These are phyloP conservation scores for Penicillium sp. DNA, from an alignment of 2,329 filamentous ascomycete species.

Conservation along the genomic window DNA sequence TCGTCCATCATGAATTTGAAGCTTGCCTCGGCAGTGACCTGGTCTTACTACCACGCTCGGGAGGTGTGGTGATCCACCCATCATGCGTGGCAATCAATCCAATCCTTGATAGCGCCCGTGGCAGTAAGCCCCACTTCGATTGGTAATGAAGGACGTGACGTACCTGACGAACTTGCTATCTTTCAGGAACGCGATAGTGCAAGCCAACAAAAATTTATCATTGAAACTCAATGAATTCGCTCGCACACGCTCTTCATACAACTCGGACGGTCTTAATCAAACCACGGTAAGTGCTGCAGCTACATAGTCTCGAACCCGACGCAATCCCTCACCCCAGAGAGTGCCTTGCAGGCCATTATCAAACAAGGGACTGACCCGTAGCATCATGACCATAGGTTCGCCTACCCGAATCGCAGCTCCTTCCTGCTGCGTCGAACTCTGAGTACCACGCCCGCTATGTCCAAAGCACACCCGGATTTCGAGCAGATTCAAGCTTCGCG, in stretches of 20 bases:
- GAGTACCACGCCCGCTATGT: constrained; percentile 27
- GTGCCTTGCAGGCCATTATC: constrained; percentile 2
- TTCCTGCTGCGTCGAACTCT: constrained; percentile 11
- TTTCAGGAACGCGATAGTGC: constrained; percentile 1
- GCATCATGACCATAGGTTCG: constrained; percentile 1
- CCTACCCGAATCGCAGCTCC: not conserved
- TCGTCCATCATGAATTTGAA: not conserved
- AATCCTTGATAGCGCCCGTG: not conserved
- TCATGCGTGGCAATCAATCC: not conserved
- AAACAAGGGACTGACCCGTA: constrained; percentile 6
- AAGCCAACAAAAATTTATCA: not conserved
- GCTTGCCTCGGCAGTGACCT: not conserved
- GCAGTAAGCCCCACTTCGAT: constrained; percentile 5
- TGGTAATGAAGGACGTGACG: not conserved
- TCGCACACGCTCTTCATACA: not conserved
- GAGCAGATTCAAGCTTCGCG: constrained; percentile 44
- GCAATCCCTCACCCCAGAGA: too few species aligned
- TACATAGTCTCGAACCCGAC: not conserved
- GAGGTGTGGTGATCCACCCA: not conserved
- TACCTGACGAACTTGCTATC: not conserved
- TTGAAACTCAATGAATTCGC: constrained; percentile 7
- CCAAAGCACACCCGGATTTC: constrained; percentile 34
- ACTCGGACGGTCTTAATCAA: not conserved
- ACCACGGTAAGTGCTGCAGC: constrained; percentile 11
- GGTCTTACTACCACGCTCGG: not conserved